These are phyloP conservation scores for Balakata baccata DNA, from an alignment of 345 rosid genomes.

Conservation along the genomic window DNA sequence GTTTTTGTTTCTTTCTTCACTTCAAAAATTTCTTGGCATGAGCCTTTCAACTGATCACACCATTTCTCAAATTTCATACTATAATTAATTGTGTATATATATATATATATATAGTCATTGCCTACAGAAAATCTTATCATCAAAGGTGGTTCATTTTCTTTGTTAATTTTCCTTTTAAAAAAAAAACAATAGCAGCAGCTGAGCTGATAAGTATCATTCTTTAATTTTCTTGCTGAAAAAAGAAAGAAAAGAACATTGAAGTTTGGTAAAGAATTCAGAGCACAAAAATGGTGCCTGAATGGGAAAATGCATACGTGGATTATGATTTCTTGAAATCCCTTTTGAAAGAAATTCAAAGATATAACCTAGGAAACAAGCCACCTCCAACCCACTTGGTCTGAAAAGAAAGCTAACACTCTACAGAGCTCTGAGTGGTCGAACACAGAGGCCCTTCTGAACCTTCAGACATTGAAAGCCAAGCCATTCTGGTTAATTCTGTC, in stretches of 20 bases:
- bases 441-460: conserved; percentile 24
- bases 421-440: conserved; percentile 63
- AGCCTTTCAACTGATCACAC: too few species aligned
- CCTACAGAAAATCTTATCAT: too few species aligned
- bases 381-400: conserved; percentile 21
- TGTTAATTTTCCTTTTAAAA: too few species aligned
- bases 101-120: too few species aligned
- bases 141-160: too few species aligned
- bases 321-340: conserved; percentile 47
- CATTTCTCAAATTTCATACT: too few species aligned
- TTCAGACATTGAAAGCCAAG: conserved; percentile 40
- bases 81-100: too few species aligned
- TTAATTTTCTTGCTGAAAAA: background rate
- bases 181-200: background rate
- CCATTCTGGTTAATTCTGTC: conserved; percentile 40
- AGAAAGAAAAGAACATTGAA: conserved; percentile 38
- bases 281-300: conserved; percentile 80
- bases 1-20: too few species aligned
- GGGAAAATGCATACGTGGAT: conserved; percentile 72
- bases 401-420: conserved; percentile 41
- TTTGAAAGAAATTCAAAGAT: conserved; percentile 47
- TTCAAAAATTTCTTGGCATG: too few species aligned
- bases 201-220: background rate
- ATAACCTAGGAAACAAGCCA: conserved; percentile 35
- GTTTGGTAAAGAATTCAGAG: conserved; percentile 62